phyloP scores from a whole-genome alignment of 2,329 filamentous ascomycete genomes.

The Parafenestella ontariensis region DNA sequence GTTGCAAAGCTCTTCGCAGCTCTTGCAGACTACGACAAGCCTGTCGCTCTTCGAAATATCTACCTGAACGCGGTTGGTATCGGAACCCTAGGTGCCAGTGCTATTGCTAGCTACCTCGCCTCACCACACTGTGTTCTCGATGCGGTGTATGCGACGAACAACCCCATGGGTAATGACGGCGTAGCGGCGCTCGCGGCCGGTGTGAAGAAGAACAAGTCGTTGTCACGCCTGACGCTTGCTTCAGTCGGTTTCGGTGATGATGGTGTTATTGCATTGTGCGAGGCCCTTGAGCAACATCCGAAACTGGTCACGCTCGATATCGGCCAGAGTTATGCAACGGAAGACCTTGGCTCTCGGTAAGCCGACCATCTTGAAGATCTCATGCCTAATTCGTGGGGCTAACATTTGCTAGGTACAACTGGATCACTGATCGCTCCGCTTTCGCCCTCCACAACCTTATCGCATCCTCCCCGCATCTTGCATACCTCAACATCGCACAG shows the following conservation, averaged over 20 bases:
- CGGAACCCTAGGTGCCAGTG: conserved; percentile 24
- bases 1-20: conserved; percentile 54
- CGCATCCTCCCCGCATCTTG: conserved; percentile 38
- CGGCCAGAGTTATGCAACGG: conserved; percentile 57
- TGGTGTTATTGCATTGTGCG: conserved; percentile 50
- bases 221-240: conserved; percentile 48
- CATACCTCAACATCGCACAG: conserved; percentile 55
- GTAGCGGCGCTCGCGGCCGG: conserved; percentile 30
- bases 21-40: conserved; percentile 42
- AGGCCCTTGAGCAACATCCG: conserved; percentile 46
- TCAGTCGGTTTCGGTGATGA: conserved; percentile 54
- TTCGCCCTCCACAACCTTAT: conserved; percentile 47
- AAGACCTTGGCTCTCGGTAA: conserved; percentile 44
- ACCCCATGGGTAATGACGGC: conserved; percentile 40
- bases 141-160: conserved; percentile 43
- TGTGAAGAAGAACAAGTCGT: conserved; percentile 25
- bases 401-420: conserved; percentile 51
- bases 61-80: conserved; percentile 46
- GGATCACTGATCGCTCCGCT: conserved; percentile 51
- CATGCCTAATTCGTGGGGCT: too few species aligned
- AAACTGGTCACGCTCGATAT: conserved; percentile 52
- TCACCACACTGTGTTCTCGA: conserved; percentile 34
- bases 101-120: conserved; percentile 36
- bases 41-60: conserved; percentile 35
- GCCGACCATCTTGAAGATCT: too few species aligned